phyloP scores from a whole-genome alignment of 306 rosid species.

The Cucurbita moschata region DNA sequence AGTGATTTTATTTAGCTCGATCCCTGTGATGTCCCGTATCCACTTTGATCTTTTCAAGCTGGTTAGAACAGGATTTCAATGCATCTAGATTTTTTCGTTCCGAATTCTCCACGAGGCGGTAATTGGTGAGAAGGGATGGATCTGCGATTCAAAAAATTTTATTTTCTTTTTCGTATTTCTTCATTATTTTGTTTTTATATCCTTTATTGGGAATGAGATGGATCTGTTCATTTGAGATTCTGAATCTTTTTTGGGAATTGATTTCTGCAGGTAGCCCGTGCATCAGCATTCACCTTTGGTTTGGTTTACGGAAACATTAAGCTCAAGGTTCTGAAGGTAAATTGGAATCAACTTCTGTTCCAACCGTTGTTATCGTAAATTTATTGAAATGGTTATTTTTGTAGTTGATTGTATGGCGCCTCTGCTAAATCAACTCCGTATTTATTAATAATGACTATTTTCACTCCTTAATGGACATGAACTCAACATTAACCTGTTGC shows the following conservation, averaged over 20 bases:
- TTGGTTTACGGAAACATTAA: slow-evolving; percentile 30
- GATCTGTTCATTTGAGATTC: background rate
- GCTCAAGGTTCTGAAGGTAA: slow-evolving; percentile 28
- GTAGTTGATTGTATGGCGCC: background rate
- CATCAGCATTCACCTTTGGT: slow-evolving; percentile 25
- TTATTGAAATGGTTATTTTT: background rate
- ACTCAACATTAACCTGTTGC: background rate
- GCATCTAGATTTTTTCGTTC: background rate
- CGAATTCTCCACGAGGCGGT: no score
- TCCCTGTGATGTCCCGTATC: background rate
- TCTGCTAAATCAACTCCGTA: background rate
- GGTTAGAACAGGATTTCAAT: background rate
- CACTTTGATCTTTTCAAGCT: no score
- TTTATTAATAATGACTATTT: background rate
- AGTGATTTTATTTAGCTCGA: background rate
- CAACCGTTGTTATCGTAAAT: background rate
- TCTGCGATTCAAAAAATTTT: no score
- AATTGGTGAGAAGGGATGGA: no score
- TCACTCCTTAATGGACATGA: background rate
- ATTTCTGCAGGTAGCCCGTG: slow-evolving; percentile 33
- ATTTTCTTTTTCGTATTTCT: no score
- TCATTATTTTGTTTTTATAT: background rate
- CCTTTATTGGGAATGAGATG: background rate
- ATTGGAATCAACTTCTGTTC: background rate
- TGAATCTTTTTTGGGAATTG: background rate